Evolutionary conservation across 164 flowering plant species (phyloP).

Genomic region (Piper longum): DNA sequence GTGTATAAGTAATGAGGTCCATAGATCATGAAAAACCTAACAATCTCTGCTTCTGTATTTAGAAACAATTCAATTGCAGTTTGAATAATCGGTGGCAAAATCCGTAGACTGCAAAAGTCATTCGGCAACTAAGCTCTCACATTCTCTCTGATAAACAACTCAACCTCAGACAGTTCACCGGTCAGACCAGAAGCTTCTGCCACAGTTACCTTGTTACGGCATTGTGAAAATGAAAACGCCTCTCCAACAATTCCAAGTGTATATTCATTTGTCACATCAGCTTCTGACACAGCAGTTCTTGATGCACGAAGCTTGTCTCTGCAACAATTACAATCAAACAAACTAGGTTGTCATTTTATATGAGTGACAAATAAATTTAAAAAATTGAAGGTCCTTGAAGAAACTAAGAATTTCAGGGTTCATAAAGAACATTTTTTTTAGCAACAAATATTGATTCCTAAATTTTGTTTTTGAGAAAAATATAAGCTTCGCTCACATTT

Average conservation of each 20-base stretch:
- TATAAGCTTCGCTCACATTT: constrained; percentile 40
- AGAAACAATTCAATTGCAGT: background rate
- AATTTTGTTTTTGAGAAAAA: no score
- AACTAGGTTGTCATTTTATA: no score
- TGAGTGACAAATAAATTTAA: no score
- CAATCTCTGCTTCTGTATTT: background rate
- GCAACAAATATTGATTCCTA: no score
- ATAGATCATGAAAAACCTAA: background rate
- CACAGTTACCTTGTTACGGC: constrained; percentile 57
- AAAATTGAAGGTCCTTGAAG: no score
- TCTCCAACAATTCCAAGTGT: constrained; percentile 69
- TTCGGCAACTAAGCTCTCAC: constrained; percentile 32
- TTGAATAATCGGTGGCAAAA: background rate
- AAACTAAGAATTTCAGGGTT: no score
- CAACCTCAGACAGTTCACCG: constrained; percentile 63
- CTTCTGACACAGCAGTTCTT: constrained; percentile 62
- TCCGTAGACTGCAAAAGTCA: background rate
- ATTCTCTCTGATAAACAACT: constrained; percentile 61
- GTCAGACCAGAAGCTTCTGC: constrained; percentile 79
- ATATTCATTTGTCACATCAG: constrained; percentile 58
- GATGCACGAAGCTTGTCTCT: constrained; percentile 82
- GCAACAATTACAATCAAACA: constrained; percentile 5
- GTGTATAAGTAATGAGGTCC: background rate
- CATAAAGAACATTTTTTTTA: no score
- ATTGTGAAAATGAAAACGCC: constrained; percentile 68